Base-by-base conservation (phyloP, 192 early-diverging fungal genomes). In the Oehlia diaphana region DNA sequence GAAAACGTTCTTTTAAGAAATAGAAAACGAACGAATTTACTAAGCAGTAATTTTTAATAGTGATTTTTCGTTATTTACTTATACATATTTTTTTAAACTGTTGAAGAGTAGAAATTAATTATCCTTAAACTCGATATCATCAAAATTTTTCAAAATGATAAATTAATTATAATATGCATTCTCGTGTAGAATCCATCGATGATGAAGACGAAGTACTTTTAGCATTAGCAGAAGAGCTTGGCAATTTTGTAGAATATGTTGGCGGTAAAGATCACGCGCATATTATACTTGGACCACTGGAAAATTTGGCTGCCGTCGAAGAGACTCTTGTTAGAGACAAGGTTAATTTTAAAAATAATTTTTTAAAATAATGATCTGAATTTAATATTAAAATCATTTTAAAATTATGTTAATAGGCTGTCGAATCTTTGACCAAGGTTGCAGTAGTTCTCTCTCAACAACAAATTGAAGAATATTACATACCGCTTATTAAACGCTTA, bases 191-290 rank as follows among this genome's bases (percentile, higher is more conserved):
- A 88, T 96, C 96, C 16, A 97, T 97, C 81, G 97, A 99, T 85
- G 98, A 99, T 83, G 98, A 99, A 82, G 98, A 99, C 83, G 98
- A 99, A 83, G 92, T 99, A 47, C 83, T 99, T 74, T 80, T 97
- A 26, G 93, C 95, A 53, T 87, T 99, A 53, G 98, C 97, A 19
- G 95, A 97, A 83, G 94, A 98, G 78, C 90, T 99, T 63, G 97
- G 96, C 26, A 87, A 92, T 82, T 96, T 99, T 86, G 90, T 94
- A 71, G 93, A 96, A 80, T 94, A 93, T 79, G 93, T 99, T 31
- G 98, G 98, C 23, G 98, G 98, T 16, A 90, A 94, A 14, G 89
- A 91, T 42, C 92, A 92, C 84, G 96, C 93, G 5, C 94, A 95
- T 81, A 86, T 95, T 77, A 88, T 99, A 35, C 84, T 99, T 72